These are phyloP conservation scores for Colletotrichum sp. DNA, from an alignment of 2,329 filamentous ascomycete species.

Conservation along the genomic window DNA sequence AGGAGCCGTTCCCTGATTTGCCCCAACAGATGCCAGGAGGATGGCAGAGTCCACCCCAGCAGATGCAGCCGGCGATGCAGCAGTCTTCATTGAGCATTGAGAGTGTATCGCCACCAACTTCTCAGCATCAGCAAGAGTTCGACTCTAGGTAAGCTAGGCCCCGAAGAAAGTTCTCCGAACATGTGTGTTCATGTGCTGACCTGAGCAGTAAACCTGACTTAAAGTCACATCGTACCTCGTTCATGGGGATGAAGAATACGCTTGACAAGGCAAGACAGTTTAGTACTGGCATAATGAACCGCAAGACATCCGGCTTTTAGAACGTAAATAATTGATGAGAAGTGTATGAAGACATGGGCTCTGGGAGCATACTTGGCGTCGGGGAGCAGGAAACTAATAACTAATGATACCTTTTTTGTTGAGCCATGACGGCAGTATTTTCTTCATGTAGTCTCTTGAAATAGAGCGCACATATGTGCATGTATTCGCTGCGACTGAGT, in stretches of 20 bases:
- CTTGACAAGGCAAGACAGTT: slow-evolving; percentile 18
- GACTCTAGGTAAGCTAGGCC: background rate
- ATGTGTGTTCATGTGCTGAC: background rate
- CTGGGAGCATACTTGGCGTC: background rate
- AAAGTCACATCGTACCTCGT: slow-evolving; percentile 13
- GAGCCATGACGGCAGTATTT: background rate
- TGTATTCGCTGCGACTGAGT: background rate
- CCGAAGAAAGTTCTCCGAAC: background rate
- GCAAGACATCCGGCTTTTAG: slow-evolving; percentile 16
- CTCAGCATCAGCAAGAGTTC: slow-evolving; percentile 9
- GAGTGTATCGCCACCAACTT: background rate
- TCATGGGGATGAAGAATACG: slow-evolving; percentile 20
- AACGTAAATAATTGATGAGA: background rate
- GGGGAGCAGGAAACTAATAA: background rate
- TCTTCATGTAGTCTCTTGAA: background rate
- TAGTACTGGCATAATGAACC: slow-evolving; percentile 17
- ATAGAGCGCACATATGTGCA: background rate
- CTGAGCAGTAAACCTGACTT: background rate
- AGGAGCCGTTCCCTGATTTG: slow-evolving; percentile 15
- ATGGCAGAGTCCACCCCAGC: slow-evolving; percentile 14
- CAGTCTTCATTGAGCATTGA: background rate
- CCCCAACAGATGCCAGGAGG: background rate
- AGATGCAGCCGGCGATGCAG: background rate
- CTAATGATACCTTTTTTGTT: background rate
- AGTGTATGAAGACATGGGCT: background rate